These are phyloP conservation scores for Aspergillus hancockii DNA, from an alignment of 495 filamentous ascomycete species.

Conservation along the genomic window DNA sequence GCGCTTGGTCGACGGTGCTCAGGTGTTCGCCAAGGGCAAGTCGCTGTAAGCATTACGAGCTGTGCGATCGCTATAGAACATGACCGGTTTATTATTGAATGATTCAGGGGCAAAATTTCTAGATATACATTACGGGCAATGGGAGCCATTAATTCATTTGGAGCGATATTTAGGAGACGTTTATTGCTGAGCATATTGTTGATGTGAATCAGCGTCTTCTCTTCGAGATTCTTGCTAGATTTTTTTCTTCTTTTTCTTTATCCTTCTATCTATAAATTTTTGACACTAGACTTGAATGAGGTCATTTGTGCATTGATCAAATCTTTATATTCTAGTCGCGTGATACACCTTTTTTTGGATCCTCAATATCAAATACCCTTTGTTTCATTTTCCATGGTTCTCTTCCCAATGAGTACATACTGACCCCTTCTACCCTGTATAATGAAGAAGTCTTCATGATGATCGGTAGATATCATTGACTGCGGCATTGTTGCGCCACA, in stretches of 20 bases:
- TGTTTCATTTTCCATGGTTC: background rate
- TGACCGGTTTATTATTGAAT: constrained; percentile 25
- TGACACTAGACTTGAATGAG: constrained; percentile 2
- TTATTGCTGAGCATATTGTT: constrained; percentile 25
- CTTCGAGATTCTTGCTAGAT: constrained; percentile 13
- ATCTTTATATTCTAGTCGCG: background rate
- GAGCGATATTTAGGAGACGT: constrained; percentile 23
- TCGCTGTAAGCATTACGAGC: constrained; percentile 26
- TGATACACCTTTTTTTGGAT: background rate
- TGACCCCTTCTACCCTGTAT: too few species aligned
- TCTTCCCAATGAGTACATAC: background rate
- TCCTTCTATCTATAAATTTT: constrained; percentile 8
- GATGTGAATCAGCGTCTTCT: constrained; percentile 18
- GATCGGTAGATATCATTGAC: too few species aligned
- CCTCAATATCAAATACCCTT: constrained; percentile 1
- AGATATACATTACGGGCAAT: constrained; percentile 22
- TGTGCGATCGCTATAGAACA: constrained; percentile 17
- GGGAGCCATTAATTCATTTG: constrained; percentile 21
- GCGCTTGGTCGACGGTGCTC: constrained; percentile 76
- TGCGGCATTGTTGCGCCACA: too few species aligned
- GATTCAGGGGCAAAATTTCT: constrained; percentile 18
- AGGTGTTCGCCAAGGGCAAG: constrained; percentile 58
- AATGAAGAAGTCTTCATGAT: too few species aligned
- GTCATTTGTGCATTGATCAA: constrained; percentile 1
- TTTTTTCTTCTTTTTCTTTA: constrained; percentile 1